A percentile compares a stretch with the other conserved stretches of the same genome.
phyloP scores from a whole-genome alignment of 257 asterid genomes.

The Solanum peruvianum region DNA sequence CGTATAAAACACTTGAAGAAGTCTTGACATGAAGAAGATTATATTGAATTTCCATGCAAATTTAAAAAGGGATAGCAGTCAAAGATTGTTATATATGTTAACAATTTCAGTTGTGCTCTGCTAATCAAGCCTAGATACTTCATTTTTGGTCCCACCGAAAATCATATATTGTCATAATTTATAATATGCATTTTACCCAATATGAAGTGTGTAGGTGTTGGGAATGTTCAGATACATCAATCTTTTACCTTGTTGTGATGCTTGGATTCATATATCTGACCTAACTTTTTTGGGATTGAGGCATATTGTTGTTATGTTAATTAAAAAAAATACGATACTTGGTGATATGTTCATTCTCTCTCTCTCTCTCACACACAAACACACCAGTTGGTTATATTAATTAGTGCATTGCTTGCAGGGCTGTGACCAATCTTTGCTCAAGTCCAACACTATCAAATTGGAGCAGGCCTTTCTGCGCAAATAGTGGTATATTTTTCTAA shows the following conservation, averaged over 20 bases:
- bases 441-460: slow-evolving; percentile 20
- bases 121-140: not conserved
- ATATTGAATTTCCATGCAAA: not conserved
- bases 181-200: not conserved
- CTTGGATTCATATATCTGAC: not conserved
- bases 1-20: not conserved
- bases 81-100: not conserved
- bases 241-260: not conserved
- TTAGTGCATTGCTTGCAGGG: slow-evolving; percentile 24
- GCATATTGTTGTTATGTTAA: not conserved
- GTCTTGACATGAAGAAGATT: not conserved
- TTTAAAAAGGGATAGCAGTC: not conserved
- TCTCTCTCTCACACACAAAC: not conserved
- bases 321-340: not conserved
- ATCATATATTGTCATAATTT: not conserved
- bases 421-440: slow-evolving; percentile 15
- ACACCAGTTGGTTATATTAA: slow-evolving; percentile 3
- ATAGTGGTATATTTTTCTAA: slow-evolving; percentile 30
- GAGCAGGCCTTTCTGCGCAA: slow-evolving; percentile 66
- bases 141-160: not conserved
- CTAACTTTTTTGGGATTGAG: not conserved
- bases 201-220: not conserved
- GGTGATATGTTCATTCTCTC: not conserved
- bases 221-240: not conserved
- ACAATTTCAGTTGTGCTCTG: not conserved